These are phyloP conservation scores for Nakaseomyces kungkrabaensis DNA, from an alignment of 1,139 yeast genomes.

Conservation along the genomic window DNA sequence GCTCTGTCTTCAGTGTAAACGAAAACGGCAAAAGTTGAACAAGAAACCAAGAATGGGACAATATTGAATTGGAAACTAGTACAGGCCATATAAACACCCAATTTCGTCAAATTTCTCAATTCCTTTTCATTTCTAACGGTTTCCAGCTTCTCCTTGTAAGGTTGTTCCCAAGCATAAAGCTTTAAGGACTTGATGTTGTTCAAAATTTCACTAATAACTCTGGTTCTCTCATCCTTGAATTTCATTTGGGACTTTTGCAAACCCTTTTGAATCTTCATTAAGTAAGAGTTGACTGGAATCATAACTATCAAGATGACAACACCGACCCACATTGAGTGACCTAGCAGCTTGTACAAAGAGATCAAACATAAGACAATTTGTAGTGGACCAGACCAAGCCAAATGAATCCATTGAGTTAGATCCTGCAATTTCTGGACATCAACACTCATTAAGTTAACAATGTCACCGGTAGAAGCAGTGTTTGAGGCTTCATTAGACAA, in stretches of 20 bases:
- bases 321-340: constrained; percentile 97
- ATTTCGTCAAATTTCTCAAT: constrained; percentile 60
- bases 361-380: constrained; percentile 73
- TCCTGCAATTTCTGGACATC: constrained; percentile 94
- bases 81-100: constrained; percentile 69
- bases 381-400: constrained; percentile 95
- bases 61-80: constrained; percentile 73
- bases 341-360: constrained; percentile 67
- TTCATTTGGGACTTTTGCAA: constrained; percentile 71
- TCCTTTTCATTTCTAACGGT: constrained; percentile 86
- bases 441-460: constrained; percentile 93
- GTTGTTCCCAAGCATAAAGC: constrained; percentile 90
- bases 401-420: constrained; percentile 73
- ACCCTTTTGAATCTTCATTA: constrained; percentile 64
- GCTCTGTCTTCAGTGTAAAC: constrained; percentile 56
- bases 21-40: constrained; percentile 82
- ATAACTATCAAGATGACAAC: constrained; percentile 71
- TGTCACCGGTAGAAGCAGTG: constrained; percentile 84
- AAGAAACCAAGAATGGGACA: constrained; percentile 86
- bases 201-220: constrained; percentile 75
- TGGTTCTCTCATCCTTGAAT: constrained; percentile 57
- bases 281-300: constrained; percentile 72
- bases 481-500: constrained; percentile 80
- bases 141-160: constrained; percentile 63
- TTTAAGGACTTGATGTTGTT: constrained; percentile 88